Conservation (phyloP, 768 basidiomycete genomes). For the Mycena rosella region DNA sequence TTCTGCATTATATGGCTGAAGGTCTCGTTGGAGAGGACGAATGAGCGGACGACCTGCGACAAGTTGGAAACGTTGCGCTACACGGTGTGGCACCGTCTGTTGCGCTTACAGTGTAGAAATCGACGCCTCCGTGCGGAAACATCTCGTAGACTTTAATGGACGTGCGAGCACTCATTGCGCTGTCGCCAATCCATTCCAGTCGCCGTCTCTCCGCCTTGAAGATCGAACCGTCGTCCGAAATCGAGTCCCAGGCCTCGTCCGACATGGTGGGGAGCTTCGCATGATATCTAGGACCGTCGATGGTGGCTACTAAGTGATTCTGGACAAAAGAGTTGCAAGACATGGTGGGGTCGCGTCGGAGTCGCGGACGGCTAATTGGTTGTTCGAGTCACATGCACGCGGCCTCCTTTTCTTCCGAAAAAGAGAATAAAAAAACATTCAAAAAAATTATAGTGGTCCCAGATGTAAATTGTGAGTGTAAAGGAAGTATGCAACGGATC, state of each 20-base stretch:
- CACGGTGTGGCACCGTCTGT: no score
- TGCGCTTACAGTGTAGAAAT: constrained; percentile 1
- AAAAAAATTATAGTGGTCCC: not conserved
- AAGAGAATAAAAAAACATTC: no score
- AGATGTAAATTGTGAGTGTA: constrained; percentile 17
- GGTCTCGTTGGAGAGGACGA: constrained; percentile 8
- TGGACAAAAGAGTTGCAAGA: constrained; percentile 24
- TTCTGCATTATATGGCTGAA: constrained; percentile 11
- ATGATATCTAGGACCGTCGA: not conserved
- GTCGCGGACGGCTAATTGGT: not conserved
- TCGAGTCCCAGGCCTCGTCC: constrained; percentile 7
- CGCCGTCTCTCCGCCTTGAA: not conserved
- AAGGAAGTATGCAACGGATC: not conserved
- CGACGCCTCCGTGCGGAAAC: not conserved
- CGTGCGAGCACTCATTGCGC: not conserved
- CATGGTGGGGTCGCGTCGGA: not conserved
- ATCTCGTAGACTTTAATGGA: constrained; percentile 2
- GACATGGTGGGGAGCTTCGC: constrained; percentile 12
- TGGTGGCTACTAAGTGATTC: constrained; percentile 7
- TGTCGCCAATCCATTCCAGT: constrained; percentile 8
- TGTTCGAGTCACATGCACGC: not conserved
- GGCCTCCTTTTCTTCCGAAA: not conserved
- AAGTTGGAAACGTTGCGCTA: not conserved
- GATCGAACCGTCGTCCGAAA: not conserved
- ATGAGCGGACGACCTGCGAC: constrained; percentile 10